Evolutionary conservation across 2,329 filamentous ascomycete genomes (phyloP), one percentile per base, ranked within the genome.

Genomic region (Penicillium brevicompactum): DNA sequence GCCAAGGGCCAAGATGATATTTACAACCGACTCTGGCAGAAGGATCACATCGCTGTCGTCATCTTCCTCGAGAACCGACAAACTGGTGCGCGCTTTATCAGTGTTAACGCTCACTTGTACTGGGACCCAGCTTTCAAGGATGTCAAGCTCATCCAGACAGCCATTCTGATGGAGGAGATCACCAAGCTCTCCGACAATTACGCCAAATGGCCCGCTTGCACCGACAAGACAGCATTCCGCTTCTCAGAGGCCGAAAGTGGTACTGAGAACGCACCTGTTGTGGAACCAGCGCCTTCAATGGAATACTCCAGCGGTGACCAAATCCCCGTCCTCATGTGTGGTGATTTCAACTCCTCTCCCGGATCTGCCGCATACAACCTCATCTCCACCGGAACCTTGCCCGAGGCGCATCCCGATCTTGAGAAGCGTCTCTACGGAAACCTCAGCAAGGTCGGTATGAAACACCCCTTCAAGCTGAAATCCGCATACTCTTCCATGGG

Each of bases 1-100:
- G 96, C 97, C 86, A 97, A 97, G 78, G 91, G 92, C 53, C 91
- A 96, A 68, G 91, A 96, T 70, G 94, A 99, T 68, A 93, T 97
- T 54, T 97, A 96, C 82, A 99, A 99, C 73, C 89, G 94, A 27
- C 89, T 99, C 57, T 97, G 97, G 94, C 92, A 93, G 58, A 91
- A 94, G 76, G 94, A 99, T 80, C 93, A 97, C 71, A 96, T 99
- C 73, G 94, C 90, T 14, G 88, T 96, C 46, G 85, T 96, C 46
- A 87, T 89, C 53, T 96, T 97, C 79, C 85, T 99, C 59, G 94
- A 99, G 75, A 97, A 96, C 67, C 86, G 93, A 37, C 79, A 85
- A 57, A 97, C 93, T 0, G 94, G 94, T n/a, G 87, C 91, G 13
- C 87, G 94, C 53, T 79, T 97, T 68, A 96, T 99, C 60, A 87